A percentile compares a stretch with the other conserved stretches of the same genome.
Evolutionary conservation across 2,329 filamentous ascomycete species (phyloP).

Genomic region (Zymoseptoria crescenta): DNA sequence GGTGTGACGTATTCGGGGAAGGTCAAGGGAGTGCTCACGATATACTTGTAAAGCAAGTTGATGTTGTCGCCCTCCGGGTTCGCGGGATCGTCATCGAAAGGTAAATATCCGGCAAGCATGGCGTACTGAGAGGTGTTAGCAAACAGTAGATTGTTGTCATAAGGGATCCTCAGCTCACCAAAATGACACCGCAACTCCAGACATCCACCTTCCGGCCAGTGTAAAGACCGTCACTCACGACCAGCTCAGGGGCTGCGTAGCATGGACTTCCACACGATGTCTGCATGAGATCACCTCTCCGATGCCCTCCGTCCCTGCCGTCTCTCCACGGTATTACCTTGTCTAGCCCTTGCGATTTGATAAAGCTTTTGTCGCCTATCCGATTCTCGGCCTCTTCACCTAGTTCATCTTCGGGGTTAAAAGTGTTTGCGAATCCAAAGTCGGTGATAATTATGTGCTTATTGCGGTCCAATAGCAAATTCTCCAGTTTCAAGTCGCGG

Average conservation of each 20-base stretch:
- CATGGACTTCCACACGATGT: conserved; percentile 97
- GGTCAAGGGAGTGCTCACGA: conserved; percentile 90
- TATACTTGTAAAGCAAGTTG: conserved; percentile 98
- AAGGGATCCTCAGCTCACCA: conserved; percentile 55
- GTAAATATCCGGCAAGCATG: conserved; percentile 95
- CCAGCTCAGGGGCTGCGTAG: conserved; percentile 92
- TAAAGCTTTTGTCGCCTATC: conserved; percentile 76
- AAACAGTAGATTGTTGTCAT: not conserved
- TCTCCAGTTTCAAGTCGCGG: conserved; percentile 94
- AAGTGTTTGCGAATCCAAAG: conserved; percentile 98
- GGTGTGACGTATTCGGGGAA: conserved; percentile 99
- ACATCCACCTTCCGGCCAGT: conserved; percentile 97
- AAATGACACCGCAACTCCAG: conserved; percentile 97
- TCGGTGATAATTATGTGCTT: conserved; percentile 99
- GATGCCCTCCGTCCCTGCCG: conserved; percentile 45
- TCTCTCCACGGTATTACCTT: conserved; percentile 56
- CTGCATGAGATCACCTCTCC: conserved; percentile 94
- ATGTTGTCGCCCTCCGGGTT: conserved; percentile 99
- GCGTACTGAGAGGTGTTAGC: conserved; percentile 62
- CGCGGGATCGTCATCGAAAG: conserved; percentile 95
- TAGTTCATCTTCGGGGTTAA: conserved; percentile 80
- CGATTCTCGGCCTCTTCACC: conserved; percentile 84
- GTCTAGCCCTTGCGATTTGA: conserved; percentile 80
- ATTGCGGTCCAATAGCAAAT: conserved; percentile 87
- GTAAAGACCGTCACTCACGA: conserved; percentile 94